Percentiles rank a stretch among this genome's conserved stretches.
Conservation (phyloP, 2,329 filamentous ascomycete genomes). For the Claviceps sp. region DNA sequence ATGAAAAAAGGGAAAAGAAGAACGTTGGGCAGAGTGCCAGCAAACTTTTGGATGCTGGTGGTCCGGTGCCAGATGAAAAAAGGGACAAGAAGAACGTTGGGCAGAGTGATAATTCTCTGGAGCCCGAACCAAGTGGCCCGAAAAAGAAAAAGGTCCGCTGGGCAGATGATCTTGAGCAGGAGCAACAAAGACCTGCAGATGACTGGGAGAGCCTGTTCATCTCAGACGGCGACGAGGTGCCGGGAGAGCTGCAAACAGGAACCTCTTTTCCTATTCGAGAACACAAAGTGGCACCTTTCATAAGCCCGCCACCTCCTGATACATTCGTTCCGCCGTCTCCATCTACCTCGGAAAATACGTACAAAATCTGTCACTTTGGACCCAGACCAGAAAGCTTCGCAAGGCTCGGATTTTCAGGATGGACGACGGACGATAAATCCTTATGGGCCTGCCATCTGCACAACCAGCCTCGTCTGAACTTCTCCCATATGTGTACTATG, state of each 20-base stretch:
- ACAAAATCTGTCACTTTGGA: conserved; percentile 9
- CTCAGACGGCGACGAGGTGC: neutral
- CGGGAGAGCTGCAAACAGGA: neutral
- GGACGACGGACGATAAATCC: conserved; percentile 7
- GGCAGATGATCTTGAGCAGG: conserved; percentile 1
- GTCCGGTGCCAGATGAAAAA: neutral
- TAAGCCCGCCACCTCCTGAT: neutral
- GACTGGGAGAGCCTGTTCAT: conserved; percentile 4
- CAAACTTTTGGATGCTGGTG: neutral
- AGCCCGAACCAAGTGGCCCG: neutral
- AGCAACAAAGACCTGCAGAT: neutral
- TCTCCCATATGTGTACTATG: conserved; percentile 22
- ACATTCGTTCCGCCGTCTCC: neutral
- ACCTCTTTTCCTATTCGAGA: neutral
- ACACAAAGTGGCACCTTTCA: neutral
- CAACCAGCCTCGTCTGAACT: conserved; percentile 13
- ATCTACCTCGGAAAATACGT: neutral
- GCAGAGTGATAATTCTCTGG: neutral
- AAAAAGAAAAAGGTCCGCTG: conserved; percentile 4
- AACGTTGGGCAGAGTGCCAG: too few relatives aligned
- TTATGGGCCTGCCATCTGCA: conserved; percentile 17
- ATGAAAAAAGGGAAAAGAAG: neutral
- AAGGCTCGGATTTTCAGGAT: conserved; percentile 7
- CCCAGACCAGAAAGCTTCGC: neutral
- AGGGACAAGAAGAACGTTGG: neutral